These are phyloP conservation scores for Gossypium aridum DNA, from an alignment of 441 rosid species.

Conservation along the genomic window DNA sequence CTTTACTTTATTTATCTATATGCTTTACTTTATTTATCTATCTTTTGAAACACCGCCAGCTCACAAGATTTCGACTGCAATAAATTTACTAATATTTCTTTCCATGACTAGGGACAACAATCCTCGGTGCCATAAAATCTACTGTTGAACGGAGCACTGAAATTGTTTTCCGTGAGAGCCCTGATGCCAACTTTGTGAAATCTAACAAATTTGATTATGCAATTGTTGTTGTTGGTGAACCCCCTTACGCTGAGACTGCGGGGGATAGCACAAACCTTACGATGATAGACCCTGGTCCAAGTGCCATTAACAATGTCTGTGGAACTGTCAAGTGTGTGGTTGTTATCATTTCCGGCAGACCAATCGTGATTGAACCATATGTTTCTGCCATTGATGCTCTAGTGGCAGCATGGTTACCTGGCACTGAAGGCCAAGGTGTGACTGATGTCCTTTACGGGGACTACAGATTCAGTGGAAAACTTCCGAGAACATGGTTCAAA, in stretches of 20 bases:
- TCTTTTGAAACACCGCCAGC: background rate
- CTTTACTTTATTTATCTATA: slow-evolving; percentile 5
- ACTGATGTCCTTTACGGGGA: slow-evolving; percentile 61
- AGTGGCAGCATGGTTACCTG: slow-evolving; percentile 72
- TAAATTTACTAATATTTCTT: background rate
- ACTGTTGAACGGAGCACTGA: slow-evolving; percentile 50
- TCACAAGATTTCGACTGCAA: background rate
- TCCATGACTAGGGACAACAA: slow-evolving; percentile 44
- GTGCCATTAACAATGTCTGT: slow-evolving; percentile 40
- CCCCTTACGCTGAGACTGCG: slow-evolving; percentile 51
- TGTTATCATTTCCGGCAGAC: slow-evolving; percentile 54
- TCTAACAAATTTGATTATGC: slow-evolving; percentile 50
- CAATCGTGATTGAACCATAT: slow-evolving; percentile 53
- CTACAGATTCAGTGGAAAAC: slow-evolving; percentile 54
- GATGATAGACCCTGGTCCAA: slow-evolving; percentile 52
- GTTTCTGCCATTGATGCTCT: slow-evolving; percentile 48
- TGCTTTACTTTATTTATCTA: background rate
- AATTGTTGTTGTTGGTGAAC: slow-evolving; percentile 59
- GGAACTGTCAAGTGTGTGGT: slow-evolving; percentile 51
- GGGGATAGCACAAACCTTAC: slow-evolving; percentile 54
- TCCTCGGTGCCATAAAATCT: slow-evolving; percentile 45
- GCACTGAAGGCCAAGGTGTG: slow-evolving; percentile 69
- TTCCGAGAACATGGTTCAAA: slow-evolving; percentile 65
- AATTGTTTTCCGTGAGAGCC: slow-evolving; percentile 39
- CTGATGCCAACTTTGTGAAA: slow-evolving; percentile 48